These are phyloP conservation scores for Aspergillus ellipticus DNA, from an alignment of 495 filamentous ascomycete species.

Conservation along the genomic window DNA sequence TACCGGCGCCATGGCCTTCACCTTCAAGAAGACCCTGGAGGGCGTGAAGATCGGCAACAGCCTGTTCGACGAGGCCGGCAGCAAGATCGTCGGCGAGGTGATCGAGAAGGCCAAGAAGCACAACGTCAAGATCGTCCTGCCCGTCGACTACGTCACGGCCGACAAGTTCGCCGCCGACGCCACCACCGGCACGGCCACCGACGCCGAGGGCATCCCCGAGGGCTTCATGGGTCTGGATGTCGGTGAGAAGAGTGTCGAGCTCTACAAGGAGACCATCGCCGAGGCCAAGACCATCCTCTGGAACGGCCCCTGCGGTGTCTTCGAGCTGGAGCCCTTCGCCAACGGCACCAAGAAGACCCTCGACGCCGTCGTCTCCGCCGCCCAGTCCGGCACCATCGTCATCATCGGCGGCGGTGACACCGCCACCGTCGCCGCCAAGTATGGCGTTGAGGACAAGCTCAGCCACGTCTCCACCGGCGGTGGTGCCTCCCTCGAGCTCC, in stretches of 20 bases:
- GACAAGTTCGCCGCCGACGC: conserved; percentile 92
- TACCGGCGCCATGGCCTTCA: conserved; percentile 98
- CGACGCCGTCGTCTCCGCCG: conserved; percentile 77
- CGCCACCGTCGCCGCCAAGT: conserved; percentile 96
- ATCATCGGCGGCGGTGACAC: conserved; percentile 99
- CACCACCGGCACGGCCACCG: conserved; percentile 74
- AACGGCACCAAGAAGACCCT: conserved; percentile 86
- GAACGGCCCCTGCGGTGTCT: conserved; percentile 97
- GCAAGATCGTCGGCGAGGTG: conserved; percentile 85
- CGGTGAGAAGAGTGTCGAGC: conserved; percentile 78
- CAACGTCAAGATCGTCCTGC: conserved; percentile 89
- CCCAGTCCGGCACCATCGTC: conserved; percentile 78
- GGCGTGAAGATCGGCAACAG: conserved; percentile 84
- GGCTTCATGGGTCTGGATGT: conserved; percentile 97
- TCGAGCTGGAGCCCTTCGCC: conserved; percentile 93
- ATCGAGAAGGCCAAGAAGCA: conserved; percentile 96
- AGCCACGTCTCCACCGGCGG: conserved; percentile 98
- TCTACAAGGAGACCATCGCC: conserved; percentile 79
- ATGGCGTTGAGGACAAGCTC: conserved; percentile 89
- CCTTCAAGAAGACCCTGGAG: conserved; percentile 98
- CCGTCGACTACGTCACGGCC: conserved; percentile 91
- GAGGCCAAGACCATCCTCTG: conserved; percentile 96
- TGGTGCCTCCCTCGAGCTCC: conserved; percentile 89
- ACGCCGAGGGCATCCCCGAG: conserved; percentile 86
- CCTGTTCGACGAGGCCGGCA: conserved; percentile 90